Percentiles rank a stretch among this genome's conserved stretches.
Conservation (phyloP, 345 rosid genomes). For the Syzygium grande region DNA sequence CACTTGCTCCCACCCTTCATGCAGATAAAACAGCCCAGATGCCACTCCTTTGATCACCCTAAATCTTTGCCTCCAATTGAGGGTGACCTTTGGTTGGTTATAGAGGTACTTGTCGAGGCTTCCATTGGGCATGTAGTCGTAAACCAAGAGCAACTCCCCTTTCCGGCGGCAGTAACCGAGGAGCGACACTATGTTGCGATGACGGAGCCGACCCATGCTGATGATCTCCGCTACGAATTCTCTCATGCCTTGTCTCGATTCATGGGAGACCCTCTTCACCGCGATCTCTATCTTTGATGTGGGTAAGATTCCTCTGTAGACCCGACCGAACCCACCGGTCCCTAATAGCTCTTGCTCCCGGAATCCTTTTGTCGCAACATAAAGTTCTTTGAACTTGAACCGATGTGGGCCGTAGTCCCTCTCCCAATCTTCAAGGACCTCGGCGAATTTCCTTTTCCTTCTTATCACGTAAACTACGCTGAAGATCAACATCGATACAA, state of each 20-base stretch:
- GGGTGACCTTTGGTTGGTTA: constrained; percentile 14
- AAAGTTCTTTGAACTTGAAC: constrained; percentile 55
- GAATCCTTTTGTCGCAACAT: constrained; percentile 63
- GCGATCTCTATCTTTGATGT: constrained; percentile 42
- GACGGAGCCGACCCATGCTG: constrained; percentile 40
- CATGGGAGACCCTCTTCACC: constrained; percentile 62
- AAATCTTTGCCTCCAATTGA: constrained; percentile 32
- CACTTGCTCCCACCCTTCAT: constrained; percentile 38
- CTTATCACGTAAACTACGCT: constrained; percentile 10
- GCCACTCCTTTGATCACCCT: constrained; percentile 34
- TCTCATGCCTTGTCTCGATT: constrained; percentile 57
- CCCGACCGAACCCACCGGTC: constrained; percentile 60
- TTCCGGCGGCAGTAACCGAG: constrained; percentile 45
- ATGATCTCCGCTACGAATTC: constrained; percentile 45
- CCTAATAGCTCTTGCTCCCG: constrained; percentile 53
- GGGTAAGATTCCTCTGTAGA: constrained; percentile 50
- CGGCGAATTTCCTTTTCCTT: constrained; percentile 52
- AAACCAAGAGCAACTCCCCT: constrained; percentile 46
- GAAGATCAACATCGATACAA: constrained; percentile 8
- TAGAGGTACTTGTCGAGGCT: constrained; percentile 44
- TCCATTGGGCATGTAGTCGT: constrained; percentile 58
- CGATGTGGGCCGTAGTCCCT: constrained; percentile 45
- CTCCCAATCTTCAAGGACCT: constrained; percentile 76
- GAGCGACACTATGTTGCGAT: constrained; percentile 46
- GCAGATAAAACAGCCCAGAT: constrained; percentile 32